Conservation (phyloP, 306 rosid genomes). For the Ceratonia siliqua region DNA sequence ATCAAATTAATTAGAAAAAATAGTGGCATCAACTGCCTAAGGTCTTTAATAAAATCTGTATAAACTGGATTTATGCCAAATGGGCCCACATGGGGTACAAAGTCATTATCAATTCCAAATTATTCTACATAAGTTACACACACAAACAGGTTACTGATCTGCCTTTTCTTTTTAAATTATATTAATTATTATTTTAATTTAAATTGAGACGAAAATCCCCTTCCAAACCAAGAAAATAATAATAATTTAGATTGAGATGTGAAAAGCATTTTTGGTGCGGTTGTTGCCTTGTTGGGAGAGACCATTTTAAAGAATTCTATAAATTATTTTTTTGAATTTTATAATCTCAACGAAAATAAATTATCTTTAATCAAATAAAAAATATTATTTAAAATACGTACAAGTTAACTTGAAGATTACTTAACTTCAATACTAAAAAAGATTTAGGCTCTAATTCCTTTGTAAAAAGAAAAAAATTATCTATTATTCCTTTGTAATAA, state of each 20-base stretch:
- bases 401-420: no score
- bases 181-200: no score
- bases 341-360: no score
- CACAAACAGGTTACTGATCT: not conserved
- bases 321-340: no score
- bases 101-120: not conserved
- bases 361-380: no score
- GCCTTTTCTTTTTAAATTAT: conserved; percentile 2
- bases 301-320: no score
- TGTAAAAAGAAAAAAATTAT: no score
- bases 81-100: not conserved
- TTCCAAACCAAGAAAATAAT: not conserved
- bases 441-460: no score
- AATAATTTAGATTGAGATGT: conserved; percentile 11
- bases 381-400: no score
- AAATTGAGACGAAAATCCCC: not conserved
- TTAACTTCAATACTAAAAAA: no score
- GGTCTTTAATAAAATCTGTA: not conserved
- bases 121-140: not conserved
- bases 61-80: not conserved
- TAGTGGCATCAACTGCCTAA: not conserved
- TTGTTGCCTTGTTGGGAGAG: not conserved
- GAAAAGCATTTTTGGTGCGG: not conserved
- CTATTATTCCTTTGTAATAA: no score
- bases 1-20: no score